Evolutionary conservation across 148 eudicot species (phyloP).

Genomic region (Agrostemma githago): DNA sequence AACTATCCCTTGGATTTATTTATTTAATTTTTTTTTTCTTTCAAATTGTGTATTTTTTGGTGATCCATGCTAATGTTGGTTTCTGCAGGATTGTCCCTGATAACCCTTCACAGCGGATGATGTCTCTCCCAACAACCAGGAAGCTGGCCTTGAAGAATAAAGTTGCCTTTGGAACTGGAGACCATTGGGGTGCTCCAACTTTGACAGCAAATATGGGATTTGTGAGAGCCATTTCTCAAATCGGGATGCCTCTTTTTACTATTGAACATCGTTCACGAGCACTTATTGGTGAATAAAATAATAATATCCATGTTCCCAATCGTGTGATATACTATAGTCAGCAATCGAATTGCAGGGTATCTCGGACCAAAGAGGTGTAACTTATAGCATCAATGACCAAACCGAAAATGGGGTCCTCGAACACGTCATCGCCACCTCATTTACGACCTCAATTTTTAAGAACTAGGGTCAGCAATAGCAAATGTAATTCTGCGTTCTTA

Average conservation of each 20-base stretch:
- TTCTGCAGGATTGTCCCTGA: conserved; percentile 67
- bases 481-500: no score
- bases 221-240: conserved; percentile 86
- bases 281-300: conserved; percentile 56
- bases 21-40: no score
- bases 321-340: no score
- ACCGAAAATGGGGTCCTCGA: no score
- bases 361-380: no score
- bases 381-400: no score
- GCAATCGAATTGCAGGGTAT: no score
- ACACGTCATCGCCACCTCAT: no score
- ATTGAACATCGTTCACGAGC: conserved; percentile 82
- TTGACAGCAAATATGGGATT: conserved; percentile 92
- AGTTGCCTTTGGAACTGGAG: conserved; percentile 89
- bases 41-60: no score
- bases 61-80: background rate
- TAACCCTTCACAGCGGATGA: conserved; percentile 66
- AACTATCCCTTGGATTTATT: no score
- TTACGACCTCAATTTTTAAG: no score
- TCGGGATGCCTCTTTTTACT: conserved; percentile 73
- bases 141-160: conserved; percentile 86
- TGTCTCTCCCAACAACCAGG: conserved; percentile 78
- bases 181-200: conserved; percentile 70
- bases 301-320: background rate
- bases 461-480: no score